Evolutionary conservation across 2,329 filamentous ascomycete species (phyloP).

Genomic region (Dothistroma pini): DNA sequence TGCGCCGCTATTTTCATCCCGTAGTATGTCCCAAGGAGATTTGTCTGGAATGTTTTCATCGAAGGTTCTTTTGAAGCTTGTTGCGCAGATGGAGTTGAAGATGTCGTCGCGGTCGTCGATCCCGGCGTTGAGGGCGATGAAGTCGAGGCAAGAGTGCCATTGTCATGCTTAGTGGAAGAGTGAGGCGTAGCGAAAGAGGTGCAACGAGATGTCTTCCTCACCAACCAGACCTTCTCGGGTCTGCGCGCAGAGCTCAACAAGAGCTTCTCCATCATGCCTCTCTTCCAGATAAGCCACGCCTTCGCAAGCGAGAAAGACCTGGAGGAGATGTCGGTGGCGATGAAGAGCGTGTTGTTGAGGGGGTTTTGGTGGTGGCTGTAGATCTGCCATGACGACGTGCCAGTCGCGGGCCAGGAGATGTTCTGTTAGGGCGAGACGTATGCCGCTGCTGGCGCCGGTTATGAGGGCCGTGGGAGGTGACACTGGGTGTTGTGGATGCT

Average conservation of each 20-base stretch:
- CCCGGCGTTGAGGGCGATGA: constrained; percentile 35
- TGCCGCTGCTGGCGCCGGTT: constrained; percentile 45
- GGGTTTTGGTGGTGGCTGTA: constrained; percentile 37
- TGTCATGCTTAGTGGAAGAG: constrained; percentile 27
- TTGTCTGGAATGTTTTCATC: constrained; percentile 26
- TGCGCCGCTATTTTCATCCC: constrained; percentile 39
- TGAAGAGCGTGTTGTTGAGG: constrained; percentile 33
- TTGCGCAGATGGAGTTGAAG: constrained; percentile 27
- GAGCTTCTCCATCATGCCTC: constrained; percentile 84
- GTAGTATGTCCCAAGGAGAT: constrained; percentile 19
- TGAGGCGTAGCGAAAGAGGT: constrained; percentile 67
- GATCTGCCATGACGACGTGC: constrained; percentile 44
- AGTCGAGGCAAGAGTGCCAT: constrained; percentile 30
- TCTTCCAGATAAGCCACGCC: constrained; percentile 97
- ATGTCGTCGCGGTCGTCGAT: constrained; percentile 38
- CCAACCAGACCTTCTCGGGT: constrained; percentile 95
- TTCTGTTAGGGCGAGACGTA: constrained; percentile 43
- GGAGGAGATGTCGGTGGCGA: constrained; percentile 34
- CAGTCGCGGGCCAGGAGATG: constrained; percentile 39
- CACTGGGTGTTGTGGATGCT: constrained; percentile 24
- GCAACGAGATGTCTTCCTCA: constrained; percentile 91
- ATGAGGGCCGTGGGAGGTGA: constrained; percentile 43
- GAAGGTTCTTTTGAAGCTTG: constrained; percentile 32
- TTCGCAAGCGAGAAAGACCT: constrained; percentile 69
- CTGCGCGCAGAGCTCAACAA: constrained; percentile 96